Evolutionary conservation across 352 stramenopile genomes (phyloP), one percentile per base, ranked within the genome.

Genomic region (Aphanomyces astaci): DNA sequence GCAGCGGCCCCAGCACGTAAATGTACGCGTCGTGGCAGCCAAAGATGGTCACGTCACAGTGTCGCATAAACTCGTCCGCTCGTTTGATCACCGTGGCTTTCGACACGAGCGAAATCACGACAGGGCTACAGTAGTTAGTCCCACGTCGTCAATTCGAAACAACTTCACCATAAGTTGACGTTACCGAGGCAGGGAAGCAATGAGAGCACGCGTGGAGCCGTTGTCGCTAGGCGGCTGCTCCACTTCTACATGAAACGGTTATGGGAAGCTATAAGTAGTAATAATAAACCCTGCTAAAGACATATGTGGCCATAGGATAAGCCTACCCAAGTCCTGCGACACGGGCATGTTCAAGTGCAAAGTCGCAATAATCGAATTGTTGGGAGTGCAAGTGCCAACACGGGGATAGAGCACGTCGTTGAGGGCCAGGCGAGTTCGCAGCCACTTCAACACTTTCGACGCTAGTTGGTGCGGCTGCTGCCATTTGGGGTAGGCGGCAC

Each of bases 11-110:
- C 32, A 98, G 80, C 17, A 98, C 79, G 79, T 98, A 98, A 73
- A 98, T 92, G 74, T 94, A 95, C 46, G 89, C 83, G 75, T 98
- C 92, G 51, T 94, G 88, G 74, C 95, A 98, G 62, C 92, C 92
- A 48, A 96, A 91, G 24, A 98, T 89, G 72, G 86, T 73, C 51
- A 92, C 54, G 65, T 94, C 85, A 22, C 78, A 82, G 46, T 74
- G 72, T 62, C 75, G 72, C 3, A 72, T 68, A 28, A 92, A 80
- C 56, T 92, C 80, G 49, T 90, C 80, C 0, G 79, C 72, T 7
- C 77, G 83, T 70, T 92, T 92, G 74, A 94, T 87, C 57, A 94
- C 75, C 1, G 85, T 94, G 9, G 85, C 87, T 71, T 90, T 92
- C 13, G 78, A 66, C 9, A 88, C 66, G n/a, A 24, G 19, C 11